phyloP scores from a whole-genome alignment of 768 basidiomycete genomes.

The Roridomyces roridus region DNA sequence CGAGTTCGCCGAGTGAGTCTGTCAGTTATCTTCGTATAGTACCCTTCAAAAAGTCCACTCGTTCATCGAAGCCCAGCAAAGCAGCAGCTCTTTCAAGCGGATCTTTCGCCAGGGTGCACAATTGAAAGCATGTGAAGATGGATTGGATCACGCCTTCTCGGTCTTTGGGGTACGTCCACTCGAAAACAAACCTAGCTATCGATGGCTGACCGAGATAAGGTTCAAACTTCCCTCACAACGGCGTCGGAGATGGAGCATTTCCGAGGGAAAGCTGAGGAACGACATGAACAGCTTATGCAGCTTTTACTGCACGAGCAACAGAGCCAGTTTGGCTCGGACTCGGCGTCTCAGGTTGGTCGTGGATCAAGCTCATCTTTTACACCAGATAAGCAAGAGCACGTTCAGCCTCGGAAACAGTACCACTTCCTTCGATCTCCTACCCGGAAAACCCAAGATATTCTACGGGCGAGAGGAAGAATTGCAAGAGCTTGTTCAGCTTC shows the following conservation, averaged over 20 bases:
- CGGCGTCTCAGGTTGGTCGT: not conserved
- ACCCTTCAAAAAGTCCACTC: constrained; percentile 19
- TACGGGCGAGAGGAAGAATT: constrained; percentile 7
- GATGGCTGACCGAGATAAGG: too few species aligned
- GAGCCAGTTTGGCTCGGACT: not conserved
- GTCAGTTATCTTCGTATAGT: not conserved
- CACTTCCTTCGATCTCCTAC: constrained; percentile 3
- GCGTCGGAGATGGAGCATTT: too few species aligned
- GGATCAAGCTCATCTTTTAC: not conserved
- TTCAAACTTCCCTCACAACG: too few species aligned
- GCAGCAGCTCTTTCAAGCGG: not conserved
- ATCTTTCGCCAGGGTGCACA: constrained; percentile 7
- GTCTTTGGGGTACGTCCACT: constrained; percentile 12
- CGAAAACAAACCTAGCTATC: not conserved
- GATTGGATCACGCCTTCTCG: constrained; percentile 8
- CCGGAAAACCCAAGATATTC: constrained; percentile 8
- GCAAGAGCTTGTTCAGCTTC: not conserved
- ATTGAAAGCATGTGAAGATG: constrained; percentile 5
- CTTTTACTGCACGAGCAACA: too few species aligned
- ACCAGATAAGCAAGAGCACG: not conserved
- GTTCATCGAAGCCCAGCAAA: constrained; percentile 7
- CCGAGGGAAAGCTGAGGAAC: too few species aligned
- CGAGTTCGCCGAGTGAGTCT: constrained; percentile 4
- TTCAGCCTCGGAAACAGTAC: constrained; percentile 9
- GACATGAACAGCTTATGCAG: too few species aligned